phyloP scores from a whole-genome alignment of 352 stramenopile species.

The Globisporangium paroecandrum region DNA sequence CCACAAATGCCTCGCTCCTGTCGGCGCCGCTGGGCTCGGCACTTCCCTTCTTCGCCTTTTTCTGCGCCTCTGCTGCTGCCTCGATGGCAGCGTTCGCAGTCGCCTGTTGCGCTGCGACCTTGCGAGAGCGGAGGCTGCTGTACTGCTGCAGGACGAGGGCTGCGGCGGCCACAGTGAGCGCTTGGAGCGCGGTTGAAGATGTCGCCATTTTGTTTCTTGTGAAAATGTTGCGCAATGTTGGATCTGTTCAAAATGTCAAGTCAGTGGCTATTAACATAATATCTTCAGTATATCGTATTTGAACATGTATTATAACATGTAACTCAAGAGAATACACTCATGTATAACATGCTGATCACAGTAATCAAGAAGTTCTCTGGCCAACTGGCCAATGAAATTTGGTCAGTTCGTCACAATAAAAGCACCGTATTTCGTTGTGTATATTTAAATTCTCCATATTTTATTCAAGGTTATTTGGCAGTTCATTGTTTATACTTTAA shows the following conservation, averaged over 20 bases:
- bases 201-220: not conserved
- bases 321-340: too few species aligned
- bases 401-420: too few species aligned
- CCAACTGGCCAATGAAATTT: too few species aligned
- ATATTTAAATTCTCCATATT: not conserved
- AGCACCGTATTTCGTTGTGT: too few species aligned
- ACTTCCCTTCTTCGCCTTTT: conserved; percentile 1
- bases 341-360: too few species aligned
- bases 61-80: conserved; percentile 3
- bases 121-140: conserved; percentile 17
- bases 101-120: conserved; percentile 3
- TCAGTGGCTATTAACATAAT: too few species aligned
- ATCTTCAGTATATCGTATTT: too few species aligned
- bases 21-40: not conserved
- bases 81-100: conserved; percentile 4
- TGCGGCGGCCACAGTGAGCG: conserved; percentile 25
- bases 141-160: conserved; percentile 48
- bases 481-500: not conserved
- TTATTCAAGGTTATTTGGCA: not conserved
- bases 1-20: conserved; percentile 35
- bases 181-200: conserved; percentile 12
- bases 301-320: too few species aligned
- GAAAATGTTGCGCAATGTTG: too few species aligned
- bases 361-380: too few species aligned
- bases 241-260: too few species aligned